Evolutionary conservation across 164 flowering plant species (phyloP), one percentile per base, ranked within the genome.

Genomic region (Piper betle): DNA sequence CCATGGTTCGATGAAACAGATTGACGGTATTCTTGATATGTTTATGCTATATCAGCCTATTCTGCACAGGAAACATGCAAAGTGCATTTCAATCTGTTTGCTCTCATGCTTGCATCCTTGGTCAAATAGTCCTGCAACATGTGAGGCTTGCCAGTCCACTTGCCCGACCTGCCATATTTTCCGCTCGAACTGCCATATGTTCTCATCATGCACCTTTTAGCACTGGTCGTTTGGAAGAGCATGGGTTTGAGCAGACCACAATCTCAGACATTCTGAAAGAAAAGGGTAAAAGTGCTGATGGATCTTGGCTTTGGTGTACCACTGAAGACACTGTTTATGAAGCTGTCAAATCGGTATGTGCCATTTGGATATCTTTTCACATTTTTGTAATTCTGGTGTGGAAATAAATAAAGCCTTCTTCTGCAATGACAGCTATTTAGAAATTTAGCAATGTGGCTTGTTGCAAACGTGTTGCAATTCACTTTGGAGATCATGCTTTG

Each of bases 271-370:
- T 91, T 62, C 64, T 91, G 78, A 85, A 78, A 64, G 77, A 66
- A 17, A 91, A 91, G 70, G 98, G 98, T 55, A 85, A 88, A 79
- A 65, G 78, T 70, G 96, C 92, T 9, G 98, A 91, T 78, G 98
- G 98, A 17, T 91, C 98, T n/a, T 91, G 98, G 98, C 98, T 91
- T 64, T 91, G 98, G 98, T 91, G 98, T 78, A 83, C 96, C 4
- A 85, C 82, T 2, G 88, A 88, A 60, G 98, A 91, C 72, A 61
- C 81, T 61, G 98, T 91, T 40, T 91, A 88, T 77, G 95, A 91
- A 74, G 98, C 98, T 61, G 98, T 91, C 57, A 76, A 92, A 59
- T 89, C 98, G 75, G 98, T 92, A 81, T 53, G 84, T 61, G 17
- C 20, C 17, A 38, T 16, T 0, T 58, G 17, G 3, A 6, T 42